These are phyloP conservation scores for Calonectria hongkongensis DNA, from an alignment of 2,329 filamentous ascomycete genomes.

Conservation along the genomic window DNA sequence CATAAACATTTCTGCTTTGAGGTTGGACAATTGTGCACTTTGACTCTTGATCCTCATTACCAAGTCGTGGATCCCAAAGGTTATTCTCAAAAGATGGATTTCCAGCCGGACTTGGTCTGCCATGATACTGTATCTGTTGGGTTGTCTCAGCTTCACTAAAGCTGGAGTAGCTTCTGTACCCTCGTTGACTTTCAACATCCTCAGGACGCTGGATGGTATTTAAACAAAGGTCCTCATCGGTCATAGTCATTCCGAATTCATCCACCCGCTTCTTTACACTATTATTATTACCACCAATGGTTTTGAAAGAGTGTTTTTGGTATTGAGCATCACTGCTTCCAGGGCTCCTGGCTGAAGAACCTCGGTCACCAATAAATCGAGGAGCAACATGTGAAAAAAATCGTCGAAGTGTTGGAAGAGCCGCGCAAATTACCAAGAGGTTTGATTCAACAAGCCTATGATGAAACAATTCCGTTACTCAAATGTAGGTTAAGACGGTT, in stretches of 20 bases:
- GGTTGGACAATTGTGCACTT: not conserved
- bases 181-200: not conserved
- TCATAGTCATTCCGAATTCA: slow-evolving; percentile 3
- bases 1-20: not conserved
- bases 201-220: not conserved
- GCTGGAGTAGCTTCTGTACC: too few species aligned
- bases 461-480: not conserved
- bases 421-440: slow-evolving; percentile 43
- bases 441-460: slow-evolving; percentile 45
- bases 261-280: not conserved
- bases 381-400: slow-evolving; percentile 44
- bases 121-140: not conserved
- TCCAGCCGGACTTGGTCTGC: not conserved
- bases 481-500: too few species aligned
- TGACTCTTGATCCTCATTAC: not conserved
- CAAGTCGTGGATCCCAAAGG: not conserved
- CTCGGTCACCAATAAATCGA: slow-evolving; percentile 23
- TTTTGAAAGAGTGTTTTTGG: slow-evolving; percentile 11
- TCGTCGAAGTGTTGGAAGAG: slow-evolving; percentile 39
- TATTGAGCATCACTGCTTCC: not conserved
- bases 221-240: not conserved
- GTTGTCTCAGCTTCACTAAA: not conserved
- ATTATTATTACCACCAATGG: not conserved
- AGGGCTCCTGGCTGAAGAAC: not conserved
- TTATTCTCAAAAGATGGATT: not conserved